Base-by-base conservation (phyloP, 2,329 filamentous ascomycete genomes). In the Penicillium griseofulvum region DNA sequence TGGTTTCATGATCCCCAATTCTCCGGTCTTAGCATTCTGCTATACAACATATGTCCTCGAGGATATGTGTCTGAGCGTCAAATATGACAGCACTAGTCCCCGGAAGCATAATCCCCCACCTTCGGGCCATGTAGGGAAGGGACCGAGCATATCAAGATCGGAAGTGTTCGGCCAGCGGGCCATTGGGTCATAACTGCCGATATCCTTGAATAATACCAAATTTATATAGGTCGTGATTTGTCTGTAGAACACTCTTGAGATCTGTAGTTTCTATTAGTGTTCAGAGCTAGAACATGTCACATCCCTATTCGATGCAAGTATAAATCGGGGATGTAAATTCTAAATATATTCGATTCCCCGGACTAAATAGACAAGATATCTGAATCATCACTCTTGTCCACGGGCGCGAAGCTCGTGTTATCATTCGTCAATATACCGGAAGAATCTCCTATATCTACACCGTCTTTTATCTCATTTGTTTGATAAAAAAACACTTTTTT, bases 401-500 rank as follows among this genome's bases (percentile, higher is more conserved):
- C 66, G 65, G 62, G 66, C 48, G 46, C 58, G 9, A 26, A 56
- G 6, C 55, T 49, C 38, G 54, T 36, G 11, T 55, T 62, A 57
- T 61, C 59, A 68, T 68, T 68, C 65, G 66, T 59, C 65, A 51
- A 58, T 55, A 49, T 51, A 36, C 33, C 54, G 24, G 11, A 17
- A 19, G 14, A 17, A 11, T 29, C 28, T n/a, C 33, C n/a, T 45
- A 19, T 36, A 16, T 47, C 53, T 43, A 55, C 62, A 62, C 59
- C 62, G 58, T 64, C 56, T 61, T 62, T 62, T 46, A 54, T 49
- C 49, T 52, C 22, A 22, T 22, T 22, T 22, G 22, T 4, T 22
- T 22, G 22, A 22, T 22, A 22, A 22, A 22, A 22, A 22, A 2
- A 22, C 22, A 2, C 4, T 22, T 22, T 22, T 22, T 22, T 22